phyloP scores from a whole-genome alignment of 345 rosid species.

The Euphorbia tirucalli region DNA sequence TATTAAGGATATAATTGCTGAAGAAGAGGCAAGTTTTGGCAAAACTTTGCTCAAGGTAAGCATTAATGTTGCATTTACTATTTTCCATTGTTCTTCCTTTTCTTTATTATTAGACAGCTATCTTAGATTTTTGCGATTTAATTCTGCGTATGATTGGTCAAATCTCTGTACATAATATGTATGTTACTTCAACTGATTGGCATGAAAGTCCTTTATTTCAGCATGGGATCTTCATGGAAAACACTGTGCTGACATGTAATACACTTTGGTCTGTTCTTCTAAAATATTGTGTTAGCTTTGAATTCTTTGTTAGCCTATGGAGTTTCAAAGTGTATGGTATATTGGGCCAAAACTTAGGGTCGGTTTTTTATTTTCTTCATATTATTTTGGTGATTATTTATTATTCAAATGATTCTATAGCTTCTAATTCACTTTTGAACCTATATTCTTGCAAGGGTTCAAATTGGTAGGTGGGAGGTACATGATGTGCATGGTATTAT shows the following conservation, averaged over 20 bases:
- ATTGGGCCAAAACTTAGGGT: not conserved
- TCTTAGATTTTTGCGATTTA: not conserved
- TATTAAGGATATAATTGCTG: slow-evolving; percentile 67
- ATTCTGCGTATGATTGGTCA: not conserved
- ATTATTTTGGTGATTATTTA: not conserved
- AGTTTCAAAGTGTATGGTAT: not conserved
- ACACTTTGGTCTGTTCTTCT: not conserved
- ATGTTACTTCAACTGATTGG: not conserved
- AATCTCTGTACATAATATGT: not conserved
- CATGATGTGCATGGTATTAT: not conserved
- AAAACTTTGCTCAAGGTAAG: slow-evolving; percentile 80
- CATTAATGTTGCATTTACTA: not conserved
- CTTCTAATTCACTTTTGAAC: not conserved
- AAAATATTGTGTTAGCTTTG: not conserved
- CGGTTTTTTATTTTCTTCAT: not conserved
- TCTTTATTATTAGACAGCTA: not conserved
- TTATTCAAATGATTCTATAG: not conserved
- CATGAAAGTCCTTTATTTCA: not conserved
- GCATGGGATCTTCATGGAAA: not conserved
- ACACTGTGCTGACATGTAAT: not conserved
- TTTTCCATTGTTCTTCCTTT: not conserved
- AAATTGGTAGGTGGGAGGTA: not conserved
- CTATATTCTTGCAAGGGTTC: not conserved
- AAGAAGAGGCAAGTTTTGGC: slow-evolving; percentile 93
- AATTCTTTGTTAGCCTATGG: not conserved